Evolutionary conservation across 805 yeast species (phyloP).

Genomic region (Candida sphagnicola): DNA sequence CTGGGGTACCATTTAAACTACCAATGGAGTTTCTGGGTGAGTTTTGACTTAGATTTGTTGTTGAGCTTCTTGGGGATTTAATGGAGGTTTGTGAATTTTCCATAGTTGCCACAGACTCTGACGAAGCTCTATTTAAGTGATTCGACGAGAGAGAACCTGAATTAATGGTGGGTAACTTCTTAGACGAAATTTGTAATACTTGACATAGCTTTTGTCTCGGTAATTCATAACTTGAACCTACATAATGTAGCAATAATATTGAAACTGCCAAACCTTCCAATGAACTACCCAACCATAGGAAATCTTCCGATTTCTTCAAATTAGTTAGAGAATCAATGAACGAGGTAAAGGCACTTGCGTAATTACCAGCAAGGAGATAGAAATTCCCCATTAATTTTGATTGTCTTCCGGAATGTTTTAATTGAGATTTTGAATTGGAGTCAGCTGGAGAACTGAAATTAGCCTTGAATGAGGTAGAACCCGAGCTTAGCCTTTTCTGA

Average conservation of each 20-base stretch:
- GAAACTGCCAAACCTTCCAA: slow-evolving; percentile 78
- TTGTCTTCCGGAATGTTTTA: slow-evolving; percentile 66
- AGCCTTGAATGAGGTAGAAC: slow-evolving; percentile 32
- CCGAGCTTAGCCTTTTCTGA: slow-evolving; percentile 41
- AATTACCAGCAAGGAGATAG: slow-evolving; percentile 75
- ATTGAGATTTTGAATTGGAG: slow-evolving; percentile 29
- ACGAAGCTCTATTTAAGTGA: neutral
- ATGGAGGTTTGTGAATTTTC: neutral
- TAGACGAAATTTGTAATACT: slow-evolving; percentile 23
- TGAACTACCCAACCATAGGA: slow-evolving; percentile 84
- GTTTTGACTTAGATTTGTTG: neutral
- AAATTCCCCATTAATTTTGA: slow-evolving; percentile 73
- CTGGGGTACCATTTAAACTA: slow-evolving; percentile 18
- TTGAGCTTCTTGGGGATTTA: slow-evolving; percentile 1
- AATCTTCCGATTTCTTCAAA: slow-evolving; percentile 63
- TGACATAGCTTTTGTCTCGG: slow-evolving; percentile 34
- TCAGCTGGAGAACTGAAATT: slow-evolving; percentile 22
- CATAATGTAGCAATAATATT: slow-evolving; percentile 53
- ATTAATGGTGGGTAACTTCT: slow-evolving; percentile 6
- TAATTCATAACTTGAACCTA: slow-evolving; percentile 49
- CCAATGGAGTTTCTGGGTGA: slow-evolving; percentile 35
- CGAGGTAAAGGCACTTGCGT: slow-evolving; percentile 63
- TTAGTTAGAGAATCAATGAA: slow-evolving; percentile 69
- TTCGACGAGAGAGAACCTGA: neutral
- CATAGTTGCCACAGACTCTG: slow-evolving; percentile 1